These are phyloP conservation scores for Aaosphaeria arxii DNA, from an alignment of 2,329 filamentous ascomycete species.

Conservation along the genomic window DNA sequence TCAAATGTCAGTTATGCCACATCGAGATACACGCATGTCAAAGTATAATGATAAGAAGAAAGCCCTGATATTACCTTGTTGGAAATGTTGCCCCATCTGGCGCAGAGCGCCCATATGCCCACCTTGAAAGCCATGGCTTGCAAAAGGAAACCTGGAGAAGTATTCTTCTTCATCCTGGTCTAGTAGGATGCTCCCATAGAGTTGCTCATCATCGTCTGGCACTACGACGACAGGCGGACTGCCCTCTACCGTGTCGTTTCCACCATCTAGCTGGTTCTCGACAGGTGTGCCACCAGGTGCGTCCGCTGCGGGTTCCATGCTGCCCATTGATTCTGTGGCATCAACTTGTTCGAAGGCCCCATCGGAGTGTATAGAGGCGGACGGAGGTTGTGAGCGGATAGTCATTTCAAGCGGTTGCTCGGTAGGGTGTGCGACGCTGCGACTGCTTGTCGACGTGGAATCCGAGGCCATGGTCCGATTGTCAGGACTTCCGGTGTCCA, in stretches of 20 bases:
- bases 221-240: conserved; percentile 39
- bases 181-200: conserved; percentile 13
- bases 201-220: conserved; percentile 28
- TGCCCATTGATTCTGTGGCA: conserved; percentile 12
- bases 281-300: background rate
- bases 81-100: conserved; percentile 22
- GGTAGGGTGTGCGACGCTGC: conserved; percentile 7
- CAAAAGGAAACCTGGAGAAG: conserved; percentile 31
- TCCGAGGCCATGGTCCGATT: conserved; percentile 20
- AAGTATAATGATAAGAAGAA: background rate
- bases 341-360: conserved; percentile 8
- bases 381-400: conserved; percentile 34
- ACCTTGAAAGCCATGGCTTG: conserved; percentile 5
- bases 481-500: conserved; percentile 37
- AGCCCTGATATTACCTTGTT: conserved; percentile 17
- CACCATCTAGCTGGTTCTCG: background rate
- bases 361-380: conserved; percentile 19
- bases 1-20: conserved; percentile 9
- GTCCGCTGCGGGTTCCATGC: background rate
- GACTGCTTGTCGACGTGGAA: conserved; percentile 16
- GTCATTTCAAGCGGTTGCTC: conserved; percentile 38
- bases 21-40: background rate
- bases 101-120: conserved; percentile 17
- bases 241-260: conserved; percentile 8
- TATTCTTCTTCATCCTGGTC: conserved; percentile 24